These are phyloP conservation scores for Malus hybrid DNA, from an alignment of 331 rosid genomes.

Conservation along the genomic window DNA sequence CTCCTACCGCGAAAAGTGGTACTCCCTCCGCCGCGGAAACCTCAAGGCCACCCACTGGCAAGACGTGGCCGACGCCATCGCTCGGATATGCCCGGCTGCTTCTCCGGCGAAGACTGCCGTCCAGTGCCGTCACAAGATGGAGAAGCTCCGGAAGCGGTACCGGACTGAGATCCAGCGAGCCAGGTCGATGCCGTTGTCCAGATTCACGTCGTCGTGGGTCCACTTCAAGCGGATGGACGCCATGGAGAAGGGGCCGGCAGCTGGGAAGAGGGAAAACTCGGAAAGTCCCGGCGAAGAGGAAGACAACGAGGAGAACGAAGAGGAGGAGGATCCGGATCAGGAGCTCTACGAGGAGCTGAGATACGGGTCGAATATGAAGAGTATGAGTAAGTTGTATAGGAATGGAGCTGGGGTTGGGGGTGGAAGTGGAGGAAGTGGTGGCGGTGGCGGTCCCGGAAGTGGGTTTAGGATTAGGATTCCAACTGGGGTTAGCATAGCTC, in stretches of 20 bases:
- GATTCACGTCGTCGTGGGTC: constrained; percentile 68
- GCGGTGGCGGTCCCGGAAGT: constrained; percentile 11
- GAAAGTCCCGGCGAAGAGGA: constrained; percentile 37
- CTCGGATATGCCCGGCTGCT: constrained; percentile 56
- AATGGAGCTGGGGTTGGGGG: constrained; percentile 35
- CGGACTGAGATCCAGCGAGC: constrained; percentile 85
- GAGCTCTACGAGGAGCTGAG: constrained; percentile 59
- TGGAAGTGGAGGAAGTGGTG: background rate
- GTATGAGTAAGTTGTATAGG: constrained; percentile 47
- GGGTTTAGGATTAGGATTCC: constrained; percentile 79
- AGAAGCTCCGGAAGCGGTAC: constrained; percentile 84
- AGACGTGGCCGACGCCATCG: constrained; percentile 75
- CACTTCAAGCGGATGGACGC: constrained; percentile 86
- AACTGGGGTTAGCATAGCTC: constrained; percentile 60
- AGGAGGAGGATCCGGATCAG: constrained; percentile 48
- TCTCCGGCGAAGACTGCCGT: constrained; percentile 81
- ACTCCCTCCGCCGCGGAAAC: constrained; percentile 82
- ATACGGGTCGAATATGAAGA: constrained; percentile 47
- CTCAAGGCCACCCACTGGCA: constrained; percentile 95
- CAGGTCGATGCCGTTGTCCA: constrained; percentile 50
- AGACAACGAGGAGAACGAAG: constrained; percentile 19
- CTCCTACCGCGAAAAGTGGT: constrained; percentile 87
- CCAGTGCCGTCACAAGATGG: constrained; percentile 98
- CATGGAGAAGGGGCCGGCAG: constrained; percentile 76
- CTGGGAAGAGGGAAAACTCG: constrained; percentile 36